phyloP scores from a whole-genome alignment of 2,329 filamentous ascomycete genomes.

The Drechslerella coelobrocha region DNA sequence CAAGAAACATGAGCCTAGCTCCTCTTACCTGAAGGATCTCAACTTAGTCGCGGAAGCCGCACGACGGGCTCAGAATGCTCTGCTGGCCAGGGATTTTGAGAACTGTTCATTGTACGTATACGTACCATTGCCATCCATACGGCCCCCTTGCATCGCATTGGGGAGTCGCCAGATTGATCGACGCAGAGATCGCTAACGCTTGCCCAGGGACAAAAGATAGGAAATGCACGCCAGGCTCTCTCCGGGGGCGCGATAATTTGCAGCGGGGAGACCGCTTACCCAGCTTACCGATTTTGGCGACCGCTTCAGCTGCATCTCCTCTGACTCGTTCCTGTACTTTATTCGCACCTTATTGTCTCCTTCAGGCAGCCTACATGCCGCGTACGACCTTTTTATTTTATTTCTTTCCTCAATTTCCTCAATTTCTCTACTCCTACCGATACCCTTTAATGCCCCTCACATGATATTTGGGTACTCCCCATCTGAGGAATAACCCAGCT shows the following conservation, averaged over 20 bases:
- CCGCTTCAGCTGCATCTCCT: no score
- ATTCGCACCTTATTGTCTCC: neutral
- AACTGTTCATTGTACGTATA: slow-evolving; percentile 40
- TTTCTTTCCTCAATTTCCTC: neutral
- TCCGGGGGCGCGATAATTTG: neutral
- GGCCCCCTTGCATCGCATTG: neutral
- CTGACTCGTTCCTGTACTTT: neutral
- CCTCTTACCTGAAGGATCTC: slow-evolving; percentile 45
- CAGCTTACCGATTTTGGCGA: neutral
- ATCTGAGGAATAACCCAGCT: neutral
- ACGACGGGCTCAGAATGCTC: slow-evolving; percentile 43
- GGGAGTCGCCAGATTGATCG: neutral
- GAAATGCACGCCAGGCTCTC: neutral
- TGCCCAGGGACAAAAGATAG: slow-evolving; percentile 20
- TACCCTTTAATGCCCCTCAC: neutral
- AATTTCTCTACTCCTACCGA: neutral
- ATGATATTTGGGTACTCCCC: neutral
- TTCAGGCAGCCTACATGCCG: neutral
- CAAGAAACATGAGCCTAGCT: slow-evolving; percentile 45
- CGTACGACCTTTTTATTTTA: neutral
- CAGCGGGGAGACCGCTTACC: neutral
- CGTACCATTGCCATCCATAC: neutral
- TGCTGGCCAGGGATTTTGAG: slow-evolving; percentile 46
- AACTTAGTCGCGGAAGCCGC: slow-evolving; percentile 46
- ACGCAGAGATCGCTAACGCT: slow-evolving; percentile 5